Evolutionary conservation across 306 rosid species (phyloP), one percentile per base, ranked within the genome.

Genomic region (Lupinus albus): DNA sequence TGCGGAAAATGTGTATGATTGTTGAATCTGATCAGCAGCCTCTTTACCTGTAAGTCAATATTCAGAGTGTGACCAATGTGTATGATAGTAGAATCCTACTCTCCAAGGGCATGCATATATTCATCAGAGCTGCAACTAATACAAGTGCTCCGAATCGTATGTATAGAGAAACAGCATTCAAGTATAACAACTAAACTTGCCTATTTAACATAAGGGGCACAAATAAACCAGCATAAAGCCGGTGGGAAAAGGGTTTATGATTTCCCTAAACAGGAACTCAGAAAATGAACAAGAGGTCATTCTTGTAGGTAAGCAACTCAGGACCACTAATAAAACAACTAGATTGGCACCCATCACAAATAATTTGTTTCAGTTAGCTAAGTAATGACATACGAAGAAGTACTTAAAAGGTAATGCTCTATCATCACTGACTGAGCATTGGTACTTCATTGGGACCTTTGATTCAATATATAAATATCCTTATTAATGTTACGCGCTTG

Each of bases 41-140:
- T 79, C 89, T 61, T 71, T 86, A 71, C 99, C 99, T 93, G 85
- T 63, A 67, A 71, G 62, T 54, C 71, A 77, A 70, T 67, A 78
- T 79, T 81, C 85, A 83, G 80, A 78, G 20, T 50, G 70, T n/a
- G n/a, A n/a, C n/a, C n/a, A 57, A 67, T 13, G 64, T 38, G 60
- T 68, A 17, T n/a, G n/a, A n/a, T n/a, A n/a, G n/a, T n/a, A 51
- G 55, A 67, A 30, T 46, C 38, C 51, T 5, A 44, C 56, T 69
- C 58, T 28, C 49, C 11, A 58, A 53, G 51, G 53, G 39, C 61
- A 44, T 4, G 44, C 73, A 60, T 45, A 36, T n/a, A 3, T 53
- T 68, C 66, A 72, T 44, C 59, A 55, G 64, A 68, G 44, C 42
- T 39, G 30, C 11, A 72, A 63, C 30, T 33, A 5, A 33, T 33